Percentiles rank a stretch among this genome's conserved stretches.
Evolutionary conservation across 1,139 yeast species (phyloP).

Genomic region (Debaryomyces singareniensis): DNA sequence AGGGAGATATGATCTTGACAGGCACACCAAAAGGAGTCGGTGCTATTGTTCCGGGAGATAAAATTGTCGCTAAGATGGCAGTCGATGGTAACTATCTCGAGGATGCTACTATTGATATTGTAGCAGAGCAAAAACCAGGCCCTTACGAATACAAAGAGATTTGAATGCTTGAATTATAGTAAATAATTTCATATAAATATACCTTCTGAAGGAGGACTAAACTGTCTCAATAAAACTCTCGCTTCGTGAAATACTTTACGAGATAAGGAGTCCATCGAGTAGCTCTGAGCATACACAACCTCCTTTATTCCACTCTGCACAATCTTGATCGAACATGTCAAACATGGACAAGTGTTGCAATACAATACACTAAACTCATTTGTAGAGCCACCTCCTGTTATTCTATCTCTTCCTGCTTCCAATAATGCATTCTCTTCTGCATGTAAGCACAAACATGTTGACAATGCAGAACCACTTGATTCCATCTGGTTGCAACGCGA

Average conservation of each 20-base stretch:
- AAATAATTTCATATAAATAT: slow-evolving; percentile 23
- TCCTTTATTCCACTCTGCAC: slow-evolving; percentile 88
- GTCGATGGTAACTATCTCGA: slow-evolving; percentile 52
- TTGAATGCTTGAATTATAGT: slow-evolving; percentile 12
- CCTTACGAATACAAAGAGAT: slow-evolving; percentile 63
- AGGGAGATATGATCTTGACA: slow-evolving; percentile 86
- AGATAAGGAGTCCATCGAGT: slow-evolving; percentile 81
- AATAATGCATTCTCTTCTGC: slow-evolving; percentile 95
- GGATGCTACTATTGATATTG: slow-evolving; percentile 46
- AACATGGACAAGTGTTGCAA: slow-evolving; percentile 96
- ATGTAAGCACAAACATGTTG: slow-evolving; percentile 88
- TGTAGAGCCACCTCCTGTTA: slow-evolving; percentile 21
- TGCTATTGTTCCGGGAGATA: slow-evolving; percentile 68
- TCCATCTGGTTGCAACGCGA: slow-evolving; percentile 69
- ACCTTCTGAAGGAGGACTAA: slow-evolving; percentile 52
- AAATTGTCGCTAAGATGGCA: slow-evolving; percentile 54
- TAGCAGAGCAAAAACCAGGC: slow-evolving; percentile 66
- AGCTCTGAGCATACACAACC: slow-evolving; percentile 90
- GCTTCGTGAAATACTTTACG: slow-evolving; percentile 69
- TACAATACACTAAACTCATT: slow-evolving; percentile 56
- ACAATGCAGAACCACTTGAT: slow-evolving; percentile 55
- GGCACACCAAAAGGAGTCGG: slow-evolving; percentile 99
- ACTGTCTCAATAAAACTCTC: slow-evolving; percentile 69
- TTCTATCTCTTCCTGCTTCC: slow-evolving; percentile 89
- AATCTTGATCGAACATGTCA: slow-evolving; percentile 91